Conservation (phyloP, 306 rosid genomes). For the Quercus engelmannii region DNA sequence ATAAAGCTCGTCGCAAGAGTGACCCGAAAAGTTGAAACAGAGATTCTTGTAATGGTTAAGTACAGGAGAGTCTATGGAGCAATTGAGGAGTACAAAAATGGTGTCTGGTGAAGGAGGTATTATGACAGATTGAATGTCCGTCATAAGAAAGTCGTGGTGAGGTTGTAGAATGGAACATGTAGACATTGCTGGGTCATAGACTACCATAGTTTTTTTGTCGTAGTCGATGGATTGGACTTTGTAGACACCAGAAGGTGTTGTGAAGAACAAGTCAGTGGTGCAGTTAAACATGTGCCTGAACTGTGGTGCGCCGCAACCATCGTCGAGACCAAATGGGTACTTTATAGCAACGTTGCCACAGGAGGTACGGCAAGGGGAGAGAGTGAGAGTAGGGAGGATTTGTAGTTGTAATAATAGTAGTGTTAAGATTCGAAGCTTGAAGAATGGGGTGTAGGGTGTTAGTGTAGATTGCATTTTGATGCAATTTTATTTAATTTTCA, state of each 20-base stretch:
- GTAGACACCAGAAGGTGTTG: constrained; percentile 81
- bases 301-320: constrained; percentile 93
- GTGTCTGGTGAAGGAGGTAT: constrained; percentile 93
- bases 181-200: constrained; percentile 89
- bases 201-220: constrained; percentile 40
- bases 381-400: constrained; percentile 23
- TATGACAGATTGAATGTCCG: constrained; percentile 71
- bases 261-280: constrained; percentile 61
- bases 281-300: constrained; percentile 78
- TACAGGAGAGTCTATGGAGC: constrained; percentile 88
- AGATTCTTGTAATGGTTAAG: constrained; percentile 88
- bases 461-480: constrained; percentile 21
- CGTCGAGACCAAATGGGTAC: constrained; percentile 82
- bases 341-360: constrained; percentile 68
- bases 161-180: constrained; percentile 95
- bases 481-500: not conserved
- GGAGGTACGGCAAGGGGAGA: constrained; percentile 63
- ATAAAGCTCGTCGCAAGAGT: constrained; percentile 87
- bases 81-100: constrained; percentile 73
- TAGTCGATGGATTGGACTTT: constrained; percentile 87
- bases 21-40: constrained; percentile 85
- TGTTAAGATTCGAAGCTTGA: constrained; percentile 16
- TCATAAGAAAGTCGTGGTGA: constrained; percentile 76
- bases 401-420: constrained; percentile 22
- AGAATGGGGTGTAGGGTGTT: constrained; percentile 12